A percentile compares a stretch with the other conserved stretches of the same genome.
Evolutionary conservation across 139 green algal genomes (phyloP).

Genomic region (Chlamydomonas sphaeroides): DNA sequence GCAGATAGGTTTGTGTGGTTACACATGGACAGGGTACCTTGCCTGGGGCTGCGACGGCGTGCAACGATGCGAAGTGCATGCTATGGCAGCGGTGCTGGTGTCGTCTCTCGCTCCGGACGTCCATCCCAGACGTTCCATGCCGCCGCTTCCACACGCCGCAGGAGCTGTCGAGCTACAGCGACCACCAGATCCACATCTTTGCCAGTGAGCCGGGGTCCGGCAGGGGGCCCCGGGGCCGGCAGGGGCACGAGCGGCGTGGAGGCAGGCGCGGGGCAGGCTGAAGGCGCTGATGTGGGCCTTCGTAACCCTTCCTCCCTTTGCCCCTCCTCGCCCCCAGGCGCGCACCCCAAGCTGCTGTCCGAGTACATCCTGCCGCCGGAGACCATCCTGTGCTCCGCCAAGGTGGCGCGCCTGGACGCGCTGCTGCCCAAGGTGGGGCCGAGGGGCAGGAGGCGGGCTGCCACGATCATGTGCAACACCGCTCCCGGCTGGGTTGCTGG

Average conservation of each 20-base stretch:
- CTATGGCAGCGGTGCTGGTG: no score
- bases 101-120: no score
- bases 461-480: no score
- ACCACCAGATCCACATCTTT: constrained; percentile 87
- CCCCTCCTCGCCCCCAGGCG: constrained; percentile 5
- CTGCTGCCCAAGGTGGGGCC: constrained; percentile 79
- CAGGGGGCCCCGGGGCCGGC: not conserved
- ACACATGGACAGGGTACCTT: no score
- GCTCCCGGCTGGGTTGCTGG: no score
- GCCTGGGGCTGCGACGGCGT: no score
- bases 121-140: no score
- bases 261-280: not conserved
- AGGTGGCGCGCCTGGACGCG: constrained; percentile 55
- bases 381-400: constrained; percentile 55
- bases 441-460: no score
- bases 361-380: constrained; percentile 58
- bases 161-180: constrained; percentile 76
- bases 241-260: no score
- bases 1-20: not conserved
- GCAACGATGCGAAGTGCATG: no score
- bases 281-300: not conserved
- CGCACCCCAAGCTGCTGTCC: constrained; percentile 41
- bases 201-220: constrained; percentile 24
- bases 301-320: no score
- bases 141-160: constrained; percentile 2